These are phyloP conservation scores for Crithidia thermophila DNA, from an alignment of 208 protist species.

Conservation along the genomic window DNA sequence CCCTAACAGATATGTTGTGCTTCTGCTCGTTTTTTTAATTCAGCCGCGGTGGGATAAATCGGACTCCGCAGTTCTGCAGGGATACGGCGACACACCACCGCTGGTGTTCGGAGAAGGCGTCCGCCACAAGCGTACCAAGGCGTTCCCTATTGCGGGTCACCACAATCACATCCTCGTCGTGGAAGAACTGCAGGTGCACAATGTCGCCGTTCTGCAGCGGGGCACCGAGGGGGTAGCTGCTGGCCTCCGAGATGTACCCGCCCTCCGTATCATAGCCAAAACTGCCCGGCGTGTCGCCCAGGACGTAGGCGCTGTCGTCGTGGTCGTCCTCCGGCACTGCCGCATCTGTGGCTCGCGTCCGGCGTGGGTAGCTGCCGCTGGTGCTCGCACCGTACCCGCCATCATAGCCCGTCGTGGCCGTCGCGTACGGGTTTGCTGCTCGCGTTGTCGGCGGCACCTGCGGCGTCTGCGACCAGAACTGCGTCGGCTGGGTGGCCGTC, in stretches of 20 bases:
- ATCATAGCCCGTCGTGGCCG: too few relatives aligned
- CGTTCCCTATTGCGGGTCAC: constrained; percentile 23
- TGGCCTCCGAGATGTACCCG: constrained; percentile 11
- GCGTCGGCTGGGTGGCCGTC: neutral
- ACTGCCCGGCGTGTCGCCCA: constrained; percentile 34
- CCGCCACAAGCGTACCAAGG: constrained; percentile 27
- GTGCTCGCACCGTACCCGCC: neutral
- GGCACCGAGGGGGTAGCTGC: constrained; percentile 21
- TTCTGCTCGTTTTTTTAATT: constrained; percentile 4
- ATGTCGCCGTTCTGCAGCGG: constrained; percentile 17
- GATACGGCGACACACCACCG: constrained; percentile 35
- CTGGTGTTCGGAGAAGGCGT: constrained; percentile 39
- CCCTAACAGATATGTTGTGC: too few relatives aligned
- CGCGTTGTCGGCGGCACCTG: too few relatives aligned
- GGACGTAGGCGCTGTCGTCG: constrained; percentile 14
- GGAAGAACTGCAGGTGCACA: constrained; percentile 23
- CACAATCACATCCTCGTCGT: constrained; percentile 33
- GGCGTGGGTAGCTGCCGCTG: neutral
- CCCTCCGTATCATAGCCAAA: constrained; percentile 35
- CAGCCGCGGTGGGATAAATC: constrained; percentile 26
- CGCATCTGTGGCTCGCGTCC: too few relatives aligned
- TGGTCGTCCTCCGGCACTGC: neutral
- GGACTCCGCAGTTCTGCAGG: constrained; percentile 32
- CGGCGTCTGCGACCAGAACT: constrained; percentile 6
- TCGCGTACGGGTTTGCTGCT: too few relatives aligned